Evolutionary conservation across 1,284 basidiomycete genomes (phyloP), one percentile per base, ranked within the genome.

Genomic region (Ustilago trichophora): DNA sequence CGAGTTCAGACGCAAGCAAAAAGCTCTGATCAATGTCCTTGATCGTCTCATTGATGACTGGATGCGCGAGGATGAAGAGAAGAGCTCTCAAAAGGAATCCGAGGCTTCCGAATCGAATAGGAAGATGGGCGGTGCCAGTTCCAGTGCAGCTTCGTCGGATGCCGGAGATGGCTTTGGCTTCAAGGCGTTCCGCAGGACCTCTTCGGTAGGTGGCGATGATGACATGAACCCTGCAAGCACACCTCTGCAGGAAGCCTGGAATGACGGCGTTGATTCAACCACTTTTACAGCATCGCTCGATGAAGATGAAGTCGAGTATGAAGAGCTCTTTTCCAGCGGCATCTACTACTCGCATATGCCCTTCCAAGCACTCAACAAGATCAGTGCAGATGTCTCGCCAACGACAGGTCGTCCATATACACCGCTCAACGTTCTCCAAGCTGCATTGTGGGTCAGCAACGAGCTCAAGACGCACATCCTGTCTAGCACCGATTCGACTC

Each of bases 321-420:
- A 60, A n/a, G 84, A 83, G 52, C 85, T 95, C 73, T 95, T 97
- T 78, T 82, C 85, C 27, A 83, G 87, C 24, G 91, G 90, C 5
- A 91, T 96, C 24, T 91, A 93, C 82, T 96, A 95, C 80, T 85
- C 87, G 11, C 92, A 93, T 79, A 91, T 95, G 90, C 91, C 53
- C 19, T 63, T 75, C 35, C 47, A 56, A 21, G 65, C 70, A 25
- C 72, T 77, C 37, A 72, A 66, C 37, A 42, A 53, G 27, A 75
- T 77, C 36, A 59, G 58, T 33, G 25, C 51, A 12, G 64, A 72
- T 15, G 16, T 69, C 5, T 73, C 70, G 3, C 67, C 63, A 2
- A 41, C 45, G 7, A 70, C 73, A 0, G 60, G 62, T 1, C 40
- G 54, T 2, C 53, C 72, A 2, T 75, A 71, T 26, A 58, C 64